Base-by-base conservation (phyloP, 495 filamentous ascomycete species). In the Mytilinidion resinicola region DNA sequence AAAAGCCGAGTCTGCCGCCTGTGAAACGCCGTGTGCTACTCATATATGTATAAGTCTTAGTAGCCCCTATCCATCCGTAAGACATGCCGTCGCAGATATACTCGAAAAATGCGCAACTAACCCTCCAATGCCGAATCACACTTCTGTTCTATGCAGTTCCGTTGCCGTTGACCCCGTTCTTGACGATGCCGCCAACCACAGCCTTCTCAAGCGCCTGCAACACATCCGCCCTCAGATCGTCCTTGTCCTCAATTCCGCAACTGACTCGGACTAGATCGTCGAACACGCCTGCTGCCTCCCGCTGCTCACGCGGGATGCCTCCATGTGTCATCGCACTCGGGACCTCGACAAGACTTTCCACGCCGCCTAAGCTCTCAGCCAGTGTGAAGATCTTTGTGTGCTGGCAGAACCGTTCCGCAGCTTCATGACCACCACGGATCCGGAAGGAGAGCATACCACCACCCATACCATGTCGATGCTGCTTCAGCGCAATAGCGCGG, bases 361-460 rank as follows among this genome's bases (percentile, higher is more conserved):
- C 87, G 52, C 93, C 93, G 56, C 93, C 93, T 25, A 99, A 76
- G 52, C 83, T 88, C 80, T 99, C 93, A 3, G 93, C 93, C 17
- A 99, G 77, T 3, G 90, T 96, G 76, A 95, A 97, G 69, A 99
- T 82, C 62, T 82, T 82, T 46, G 90, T 96, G 46, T 79, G 77
- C 73, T 95, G 82, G 80, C 95, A 97, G 81, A 99, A 97, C 30
- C 84, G 78, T 73, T 93, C 88, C 2, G 93, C 95, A 1, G 91
- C 93, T 43, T 78, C 78, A 61, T 87, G 76, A n/a, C 93, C 93
- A 51, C 95, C 93, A 59, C 84, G 82, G 70, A 98, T 88, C 53
- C 93, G 87, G 86, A 98, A 98, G 54, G 85, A 90, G 41, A 98
- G 81, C 95, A 98, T 97, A 54, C 93, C 93, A 64, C 93, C 93